Conservation (phyloP, 1,139 yeast species). For the Debaryomyces udenii region DNA sequence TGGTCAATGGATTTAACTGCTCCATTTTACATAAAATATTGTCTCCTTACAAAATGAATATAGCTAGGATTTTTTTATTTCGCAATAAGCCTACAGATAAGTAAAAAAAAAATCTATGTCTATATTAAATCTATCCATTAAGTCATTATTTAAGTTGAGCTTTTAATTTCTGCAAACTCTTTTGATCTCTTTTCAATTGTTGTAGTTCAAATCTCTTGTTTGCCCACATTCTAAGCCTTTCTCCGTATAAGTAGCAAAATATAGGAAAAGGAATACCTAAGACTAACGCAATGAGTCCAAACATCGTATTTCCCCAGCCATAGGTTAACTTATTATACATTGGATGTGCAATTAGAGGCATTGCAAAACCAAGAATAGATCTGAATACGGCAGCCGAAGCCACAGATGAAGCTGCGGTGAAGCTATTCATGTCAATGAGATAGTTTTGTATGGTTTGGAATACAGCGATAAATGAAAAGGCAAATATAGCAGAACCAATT, state of each 20-base stretch:
- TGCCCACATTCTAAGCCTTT: conserved; percentile 39
- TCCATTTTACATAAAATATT: neutral
- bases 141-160: neutral
- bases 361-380: conserved; percentile 45
- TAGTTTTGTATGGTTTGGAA: conserved; percentile 48
- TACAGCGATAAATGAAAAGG: conserved; percentile 48
- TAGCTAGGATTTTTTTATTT: no score
- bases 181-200: conserved; percentile 37
- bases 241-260: conserved; percentile 45
- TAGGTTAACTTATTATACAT: conserved; percentile 45
- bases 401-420: conserved; percentile 48
- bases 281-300: conserved; percentile 41
- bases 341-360: conserved; percentile 45
- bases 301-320: conserved; percentile 52
- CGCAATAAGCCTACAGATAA: no score
- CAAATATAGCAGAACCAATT: conserved; percentile 46
- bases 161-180: conserved; percentile 33
- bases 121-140: neutral
- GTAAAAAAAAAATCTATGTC: no score
- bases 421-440: conserved; percentile 48
- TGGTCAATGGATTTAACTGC: conserved; percentile 14
- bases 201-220: conserved; percentile 36
- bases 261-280: conserved; percentile 50
- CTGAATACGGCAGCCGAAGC: conserved; percentile 53
- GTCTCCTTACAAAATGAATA: neutral